Percentiles rank a stretch among this genome's conserved stretches.
phyloP scores from a whole-genome alignment of 2,329 filamentous ascomycete species.

The Aspergillus sclerotialis region DNA sequence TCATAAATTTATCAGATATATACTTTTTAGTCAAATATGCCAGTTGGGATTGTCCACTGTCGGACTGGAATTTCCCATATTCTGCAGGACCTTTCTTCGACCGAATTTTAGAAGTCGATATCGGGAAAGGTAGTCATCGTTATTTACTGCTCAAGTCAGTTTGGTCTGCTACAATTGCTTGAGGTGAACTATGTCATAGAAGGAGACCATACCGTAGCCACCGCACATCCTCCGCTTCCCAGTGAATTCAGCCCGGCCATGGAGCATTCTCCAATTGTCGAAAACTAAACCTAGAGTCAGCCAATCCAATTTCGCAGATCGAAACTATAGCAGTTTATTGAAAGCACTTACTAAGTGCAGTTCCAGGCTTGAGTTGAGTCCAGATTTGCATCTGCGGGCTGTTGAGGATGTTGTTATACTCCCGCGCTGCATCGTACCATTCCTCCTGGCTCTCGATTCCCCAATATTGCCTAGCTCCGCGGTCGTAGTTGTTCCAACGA shows the following conservation, averaged over 20 bases:
- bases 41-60: slow-evolving; percentile 6
- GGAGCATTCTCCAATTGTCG: slow-evolving; percentile 91
- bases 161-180: slow-evolving; percentile 1
- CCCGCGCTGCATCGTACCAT: slow-evolving; percentile 77
- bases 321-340: not conserved
- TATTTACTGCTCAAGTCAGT: slow-evolving; percentile 51
- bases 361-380: slow-evolving; percentile 74
- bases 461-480: slow-evolving; percentile 60
- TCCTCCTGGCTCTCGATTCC: slow-evolving; percentile 41
- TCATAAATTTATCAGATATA: not conserved
- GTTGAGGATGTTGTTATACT: slow-evolving; percentile 65
- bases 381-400: slow-evolving; percentile 63
- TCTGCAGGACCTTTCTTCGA: slow-evolving; percentile 25
- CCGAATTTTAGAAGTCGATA: slow-evolving; percentile 65
- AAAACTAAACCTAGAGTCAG: slow-evolving; percentile 56
- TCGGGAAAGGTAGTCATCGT: slow-evolving; percentile 72
- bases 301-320: no score
- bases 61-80: slow-evolving; percentile 18
- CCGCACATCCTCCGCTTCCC: slow-evolving; percentile 85
- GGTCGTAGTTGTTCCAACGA: slow-evolving; percentile 90
- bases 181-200: not conserved
- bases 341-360: slow-evolving; percentile 58
- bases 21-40: slow-evolving; percentile 5
- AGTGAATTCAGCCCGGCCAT: slow-evolving; percentile 76
- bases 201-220: slow-evolving; percentile 65